phyloP scores from a whole-genome alignment of 495 filamentous ascomycete genomes.

The Aspergillus affinis region DNA sequence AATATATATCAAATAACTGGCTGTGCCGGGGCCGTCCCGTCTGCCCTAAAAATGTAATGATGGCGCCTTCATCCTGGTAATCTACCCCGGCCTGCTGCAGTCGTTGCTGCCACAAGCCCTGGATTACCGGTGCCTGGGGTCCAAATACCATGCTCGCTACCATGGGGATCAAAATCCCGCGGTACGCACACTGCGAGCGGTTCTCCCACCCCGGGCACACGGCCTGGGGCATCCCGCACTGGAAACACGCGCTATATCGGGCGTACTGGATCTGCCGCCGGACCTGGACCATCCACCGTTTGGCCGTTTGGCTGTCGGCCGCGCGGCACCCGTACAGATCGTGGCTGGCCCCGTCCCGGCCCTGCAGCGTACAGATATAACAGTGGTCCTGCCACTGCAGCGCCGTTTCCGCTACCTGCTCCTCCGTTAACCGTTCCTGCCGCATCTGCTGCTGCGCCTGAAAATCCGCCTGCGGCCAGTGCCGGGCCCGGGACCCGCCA shows the following conservation, averaged over 20 bases:
- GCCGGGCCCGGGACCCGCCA: neutral
- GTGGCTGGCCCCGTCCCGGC: neutral
- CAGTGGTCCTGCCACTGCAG: neutral
- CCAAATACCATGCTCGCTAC: neutral
- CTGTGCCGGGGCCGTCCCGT: neutral
- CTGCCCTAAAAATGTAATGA: neutral
- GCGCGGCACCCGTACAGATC: neutral
- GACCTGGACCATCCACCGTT: neutral
- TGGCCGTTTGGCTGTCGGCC: neutral
- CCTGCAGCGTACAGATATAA: neutral
- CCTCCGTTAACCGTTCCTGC: neutral
- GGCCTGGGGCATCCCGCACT: neutral
- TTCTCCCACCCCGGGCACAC: neutral
- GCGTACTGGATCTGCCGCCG: neutral
- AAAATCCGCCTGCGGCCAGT: neutral
- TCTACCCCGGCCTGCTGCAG: neutral
- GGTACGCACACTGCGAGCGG: neutral
- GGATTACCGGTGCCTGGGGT: neutral
- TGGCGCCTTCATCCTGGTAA: neutral
- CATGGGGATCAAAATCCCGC: neutral
- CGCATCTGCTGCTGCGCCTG: neutral
- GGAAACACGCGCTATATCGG: neutral
- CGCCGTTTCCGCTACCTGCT: neutral
- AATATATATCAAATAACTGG: conserved; percentile 5
- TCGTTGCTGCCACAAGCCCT: neutral